These are phyloP conservation scores for Xylaria multiplex DNA, from an alignment of 2,329 filamentous ascomycete genomes.

Conservation along the genomic window DNA sequence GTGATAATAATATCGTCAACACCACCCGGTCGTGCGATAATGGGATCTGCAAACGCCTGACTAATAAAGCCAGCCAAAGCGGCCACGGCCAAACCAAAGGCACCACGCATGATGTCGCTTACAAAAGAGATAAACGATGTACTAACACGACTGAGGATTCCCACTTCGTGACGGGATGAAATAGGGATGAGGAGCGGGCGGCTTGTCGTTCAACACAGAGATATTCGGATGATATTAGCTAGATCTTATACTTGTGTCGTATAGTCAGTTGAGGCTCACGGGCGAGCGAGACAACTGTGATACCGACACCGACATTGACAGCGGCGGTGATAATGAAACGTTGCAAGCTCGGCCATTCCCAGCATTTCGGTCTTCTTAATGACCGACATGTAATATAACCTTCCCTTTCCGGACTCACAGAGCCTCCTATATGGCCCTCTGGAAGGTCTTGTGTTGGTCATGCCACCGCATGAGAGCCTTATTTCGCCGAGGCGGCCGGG, in stretches of 20 bases:
- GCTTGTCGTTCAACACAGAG: slow-evolving; percentile 6
- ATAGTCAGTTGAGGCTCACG: not conserved
- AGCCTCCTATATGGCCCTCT: slow-evolving; percentile 8
- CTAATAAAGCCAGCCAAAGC: slow-evolving; percentile 28
- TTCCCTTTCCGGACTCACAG: slow-evolving; percentile 34
- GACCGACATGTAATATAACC: slow-evolving; percentile 28
- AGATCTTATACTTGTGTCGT: slow-evolving; percentile 24
- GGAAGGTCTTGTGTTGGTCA: slow-evolving; percentile 24
- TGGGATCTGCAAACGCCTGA: slow-evolving; percentile 30
- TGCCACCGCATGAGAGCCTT: slow-evolving; percentile 20
- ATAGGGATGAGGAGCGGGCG: not conserved
- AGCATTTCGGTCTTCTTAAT: not conserved
- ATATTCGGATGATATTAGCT: not conserved
- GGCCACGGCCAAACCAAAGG: slow-evolving; percentile 33
- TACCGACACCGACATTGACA: not conserved
- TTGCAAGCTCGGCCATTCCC: slow-evolving; percentile 15
- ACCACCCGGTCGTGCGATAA: slow-evolving; percentile 30
- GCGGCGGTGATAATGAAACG: slow-evolving; percentile 26
- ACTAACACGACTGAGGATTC: not conserved
- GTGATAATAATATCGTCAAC: slow-evolving; percentile 30
- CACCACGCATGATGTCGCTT: slow-evolving; percentile 32
- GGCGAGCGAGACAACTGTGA: not conserved
- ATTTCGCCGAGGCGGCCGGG: slow-evolving; percentile 35
- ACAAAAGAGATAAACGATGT: not conserved
- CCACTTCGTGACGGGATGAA: not conserved